Percentiles rank a stretch among this genome's conserved stretches.
These are phyloP conservation scores for Dysphania ambrosioides DNA, from an alignment of 148 eudicot species.

Conservation along the genomic window DNA sequence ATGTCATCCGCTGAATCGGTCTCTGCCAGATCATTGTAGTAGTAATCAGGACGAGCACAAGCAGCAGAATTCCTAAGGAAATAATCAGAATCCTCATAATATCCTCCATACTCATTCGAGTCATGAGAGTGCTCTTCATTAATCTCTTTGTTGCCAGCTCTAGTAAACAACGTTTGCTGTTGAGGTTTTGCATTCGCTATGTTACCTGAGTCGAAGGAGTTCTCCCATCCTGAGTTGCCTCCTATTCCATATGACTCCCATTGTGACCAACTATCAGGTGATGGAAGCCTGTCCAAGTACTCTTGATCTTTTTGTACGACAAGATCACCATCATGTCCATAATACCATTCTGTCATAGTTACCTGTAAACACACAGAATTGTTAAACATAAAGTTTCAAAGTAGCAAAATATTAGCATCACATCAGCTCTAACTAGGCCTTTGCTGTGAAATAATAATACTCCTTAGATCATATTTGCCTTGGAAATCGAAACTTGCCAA, in stretches of 20 bases:
- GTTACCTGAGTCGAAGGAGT: conserved; percentile 29
- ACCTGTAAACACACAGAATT: conserved; percentile 13
- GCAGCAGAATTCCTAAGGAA: conserved; percentile 23
- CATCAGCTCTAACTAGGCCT: neutral
- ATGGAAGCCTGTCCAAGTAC: conserved; percentile 47
- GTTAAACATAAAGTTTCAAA: neutral
- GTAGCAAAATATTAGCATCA: neutral
- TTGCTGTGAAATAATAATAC: no score
- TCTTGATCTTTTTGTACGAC: conserved; percentile 54
- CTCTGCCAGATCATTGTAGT: conserved; percentile 31
- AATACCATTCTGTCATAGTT: conserved; percentile 63
- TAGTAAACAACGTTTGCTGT: conserved; percentile 28
- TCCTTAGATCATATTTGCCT: neutral
- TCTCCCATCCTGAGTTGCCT: conserved; percentile 37
- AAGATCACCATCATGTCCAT: conserved; percentile 46
- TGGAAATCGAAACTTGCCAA: neutral
- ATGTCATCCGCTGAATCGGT: conserved; percentile 52
- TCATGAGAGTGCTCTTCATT: conserved; percentile 30
- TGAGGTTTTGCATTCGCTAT: conserved; percentile 24
- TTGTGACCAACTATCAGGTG: conserved; percentile 52
- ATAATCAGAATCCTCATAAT: conserved; percentile 24
- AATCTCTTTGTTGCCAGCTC: conserved; percentile 25
- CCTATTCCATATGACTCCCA: conserved; percentile 46
- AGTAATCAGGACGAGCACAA: conserved; percentile 34
- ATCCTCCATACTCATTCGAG: conserved; percentile 28